A percentile compares a stretch with the other conserved stretches of the same genome.
Evolutionary conservation across 805 yeast species (phyloP).

Genomic region (Candida piceae): DNA sequence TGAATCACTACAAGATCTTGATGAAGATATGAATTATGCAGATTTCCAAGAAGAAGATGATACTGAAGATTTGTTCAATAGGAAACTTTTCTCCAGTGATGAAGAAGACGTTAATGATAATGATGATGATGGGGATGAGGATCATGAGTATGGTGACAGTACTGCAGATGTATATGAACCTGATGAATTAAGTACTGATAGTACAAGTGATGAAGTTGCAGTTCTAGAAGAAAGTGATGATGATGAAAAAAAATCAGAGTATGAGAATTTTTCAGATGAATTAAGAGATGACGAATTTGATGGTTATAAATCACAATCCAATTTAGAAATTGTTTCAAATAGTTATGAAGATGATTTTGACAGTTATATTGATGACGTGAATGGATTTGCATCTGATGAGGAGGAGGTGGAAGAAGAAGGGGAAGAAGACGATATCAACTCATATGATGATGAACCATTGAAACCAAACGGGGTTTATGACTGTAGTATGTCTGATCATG

Average conservation of each 20-base stretch:
- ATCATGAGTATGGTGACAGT: conserved; percentile 2
- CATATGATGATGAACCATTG: conserved; percentile 2
- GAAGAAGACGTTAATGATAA: conserved; percentile 39
- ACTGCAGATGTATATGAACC: too few relatives aligned
- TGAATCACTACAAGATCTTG: conserved; percentile 23
- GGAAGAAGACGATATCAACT: neutral
- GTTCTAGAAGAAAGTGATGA: neutral
- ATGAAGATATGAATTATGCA: conserved; percentile 29
- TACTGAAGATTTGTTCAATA: conserved; percentile 34
- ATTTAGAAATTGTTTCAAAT: too few relatives aligned
- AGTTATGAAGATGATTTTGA: conserved; percentile 1
- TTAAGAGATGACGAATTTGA: conserved; percentile 5
- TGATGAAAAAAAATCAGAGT: conserved; percentile 4
- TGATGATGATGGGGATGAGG: conserved; percentile 4
- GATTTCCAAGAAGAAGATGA: conserved; percentile 32
- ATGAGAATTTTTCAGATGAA: conserved; percentile 12
- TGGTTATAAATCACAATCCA: too few relatives aligned
- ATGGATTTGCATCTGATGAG: neutral
- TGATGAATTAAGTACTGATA: too few relatives aligned
- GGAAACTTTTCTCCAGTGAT: conserved; percentile 32
- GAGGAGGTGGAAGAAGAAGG: too few relatives aligned
- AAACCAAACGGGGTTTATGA: conserved; percentile 7
- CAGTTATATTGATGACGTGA: conserved; percentile 1
- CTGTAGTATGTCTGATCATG: conserved; percentile 14
- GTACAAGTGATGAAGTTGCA: neutral